phyloP scores from a whole-genome alignment of 179 eudicot species.

The Spergularia azorica region DNA sequence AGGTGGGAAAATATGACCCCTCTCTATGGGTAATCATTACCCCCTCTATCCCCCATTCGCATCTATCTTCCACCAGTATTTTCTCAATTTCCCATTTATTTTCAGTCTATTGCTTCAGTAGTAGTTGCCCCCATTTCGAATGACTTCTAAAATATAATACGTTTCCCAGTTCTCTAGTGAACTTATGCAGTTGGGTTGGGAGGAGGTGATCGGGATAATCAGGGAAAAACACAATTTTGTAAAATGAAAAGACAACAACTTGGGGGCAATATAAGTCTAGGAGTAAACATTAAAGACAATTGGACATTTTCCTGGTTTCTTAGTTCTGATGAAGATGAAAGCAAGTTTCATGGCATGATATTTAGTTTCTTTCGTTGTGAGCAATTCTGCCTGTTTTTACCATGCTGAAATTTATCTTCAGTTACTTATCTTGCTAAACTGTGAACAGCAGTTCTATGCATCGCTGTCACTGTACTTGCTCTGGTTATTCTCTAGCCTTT shows the following conservation, averaged over 20 bases:
- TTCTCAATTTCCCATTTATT: too few relatives aligned
- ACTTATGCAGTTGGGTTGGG: background rate
- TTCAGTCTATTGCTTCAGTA: too few relatives aligned
- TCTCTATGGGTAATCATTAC: too few relatives aligned
- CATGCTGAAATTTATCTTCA: background rate
- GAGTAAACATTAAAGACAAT: background rate
- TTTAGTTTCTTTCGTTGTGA: background rate
- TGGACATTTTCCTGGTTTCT: background rate
- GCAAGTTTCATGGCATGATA: constrained; percentile 1
- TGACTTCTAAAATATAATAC: background rate
- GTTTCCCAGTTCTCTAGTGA: background rate
- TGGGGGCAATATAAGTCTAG: background rate
- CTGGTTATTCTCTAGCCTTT: background rate
- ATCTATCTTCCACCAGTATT: too few relatives aligned
- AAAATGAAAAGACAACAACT: background rate
- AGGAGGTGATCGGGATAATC: background rate
- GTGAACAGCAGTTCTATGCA: constrained; percentile 1
- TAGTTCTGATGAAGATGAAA: background rate
- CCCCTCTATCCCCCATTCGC: too few relatives aligned
- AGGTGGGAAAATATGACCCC: too few relatives aligned
- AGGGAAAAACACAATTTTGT: background rate
- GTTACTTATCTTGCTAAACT: background rate
- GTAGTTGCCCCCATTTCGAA: too few relatives aligned
- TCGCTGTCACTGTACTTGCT: background rate
- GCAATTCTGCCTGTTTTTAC: background rate